Evolutionary conservation across 352 stramenopile genomes (phyloP).

Genomic region (Phytophthora nicotianae): DNA sequence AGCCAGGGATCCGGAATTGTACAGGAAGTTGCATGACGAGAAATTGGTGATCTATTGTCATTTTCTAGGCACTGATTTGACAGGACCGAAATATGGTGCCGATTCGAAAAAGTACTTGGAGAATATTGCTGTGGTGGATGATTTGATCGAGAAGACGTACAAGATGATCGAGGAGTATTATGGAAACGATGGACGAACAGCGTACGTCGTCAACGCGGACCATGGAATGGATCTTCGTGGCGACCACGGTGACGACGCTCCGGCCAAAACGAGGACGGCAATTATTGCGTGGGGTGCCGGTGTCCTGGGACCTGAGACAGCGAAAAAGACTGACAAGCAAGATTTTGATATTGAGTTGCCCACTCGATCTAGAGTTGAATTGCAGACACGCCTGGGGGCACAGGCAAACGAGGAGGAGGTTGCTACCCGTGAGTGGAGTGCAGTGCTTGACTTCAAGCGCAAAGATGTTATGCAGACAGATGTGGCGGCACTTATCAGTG

Average conservation of each 20-base stretch:
- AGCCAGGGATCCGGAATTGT: slow-evolving; percentile 34
- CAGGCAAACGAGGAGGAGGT: slow-evolving; percentile 51
- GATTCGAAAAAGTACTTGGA: slow-evolving; percentile 71
- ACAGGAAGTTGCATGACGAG: slow-evolving; percentile 48
- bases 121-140: slow-evolving; percentile 84
- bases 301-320: slow-evolving; percentile 37
- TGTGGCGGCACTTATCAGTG: slow-evolving; percentile 68
- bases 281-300: slow-evolving; percentile 82
- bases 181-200: slow-evolving; percentile 61
- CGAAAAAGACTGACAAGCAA: slow-evolving; percentile 1
- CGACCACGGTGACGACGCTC: slow-evolving; percentile 74
- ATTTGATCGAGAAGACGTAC: slow-evolving; percentile 66
- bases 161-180: slow-evolving; percentile 70
- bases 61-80: slow-evolving; percentile 82
- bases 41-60: slow-evolving; percentile 82
- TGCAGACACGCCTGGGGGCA: slow-evolving; percentile 47
- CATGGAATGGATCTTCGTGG: slow-evolving; percentile 87
- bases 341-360: slow-evolving; percentile 66
- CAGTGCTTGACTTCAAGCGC: slow-evolving; percentile 49
- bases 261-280: slow-evolving; percentile 76
- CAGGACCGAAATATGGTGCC: slow-evolving; percentile 75
- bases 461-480: slow-evolving; percentile 87
- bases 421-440: slow-evolving; percentile 50
- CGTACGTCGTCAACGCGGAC: slow-evolving; percentile 81
- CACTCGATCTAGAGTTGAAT: slow-evolving; percentile 60